Base-by-base conservation (phyloP, 768 basidiomycete species). In the Suillus subalutaceus region DNA sequence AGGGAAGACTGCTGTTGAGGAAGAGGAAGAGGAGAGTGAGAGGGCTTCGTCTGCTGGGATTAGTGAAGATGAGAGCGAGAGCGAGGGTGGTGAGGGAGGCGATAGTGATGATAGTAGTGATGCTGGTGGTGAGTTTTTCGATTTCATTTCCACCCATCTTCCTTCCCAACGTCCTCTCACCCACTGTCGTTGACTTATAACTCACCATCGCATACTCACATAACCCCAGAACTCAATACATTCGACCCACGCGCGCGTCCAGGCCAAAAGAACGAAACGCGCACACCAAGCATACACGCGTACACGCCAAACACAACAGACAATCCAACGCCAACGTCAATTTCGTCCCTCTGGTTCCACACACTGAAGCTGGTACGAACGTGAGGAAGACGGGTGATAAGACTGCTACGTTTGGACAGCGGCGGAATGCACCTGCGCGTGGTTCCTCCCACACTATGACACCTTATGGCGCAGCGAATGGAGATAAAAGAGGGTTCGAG, bases 1-100 rank as follows among this genome's bases (percentile, higher is more conserved):
- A 68, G 77, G 78, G 60, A 93, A 86, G 83, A 96, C 93, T 1
- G 93, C 90, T 1, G 92, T 94, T 32, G 92, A 96, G 72, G 88
- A 93, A 43, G 94, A 96, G 69, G 93, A 93, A 38, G 96, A 96
- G 20, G 93, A 94, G 74, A 93, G 90, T 70, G 92, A 94, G 66
- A 87, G 84, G 73, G 64, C 75, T 18, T 90, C 90, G 10, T 88
- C 86, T 3, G 85, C 88, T 69, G 85, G 83, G n/a, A 75, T 85
- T 63, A 83, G 75, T 9, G 77, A 77, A 15, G 81, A 73, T 61
- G 74, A 77, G 62, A 80, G 79, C 48, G 84, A 83, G 62, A 79
- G 77, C 46, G 85, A 85, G 62, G 71, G 73, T 38, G 77, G 75
- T 37, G 82, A 79, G 30, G 79, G 75, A 52, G 78, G 81, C 73